phyloP scores from a whole-genome alignment of 1,284 basidiomycete species.

The Puccinia hordei region DNA sequence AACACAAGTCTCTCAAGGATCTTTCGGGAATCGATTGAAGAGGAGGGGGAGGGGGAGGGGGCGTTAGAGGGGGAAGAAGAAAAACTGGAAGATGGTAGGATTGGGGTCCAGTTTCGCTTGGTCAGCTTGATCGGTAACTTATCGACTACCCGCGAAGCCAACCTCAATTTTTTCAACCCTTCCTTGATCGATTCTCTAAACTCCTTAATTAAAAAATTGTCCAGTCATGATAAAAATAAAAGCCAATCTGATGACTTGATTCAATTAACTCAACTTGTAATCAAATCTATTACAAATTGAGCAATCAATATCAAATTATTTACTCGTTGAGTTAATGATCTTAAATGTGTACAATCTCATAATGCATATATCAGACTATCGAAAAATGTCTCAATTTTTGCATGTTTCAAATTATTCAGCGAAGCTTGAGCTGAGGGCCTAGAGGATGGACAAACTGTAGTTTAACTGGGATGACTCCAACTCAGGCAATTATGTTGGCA shows the following conservation, averaged over 20 bases:
- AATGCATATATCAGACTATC: too few relatives aligned
- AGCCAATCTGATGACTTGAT: not conserved
- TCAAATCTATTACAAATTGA: not conserved
- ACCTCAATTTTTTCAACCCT: not conserved
- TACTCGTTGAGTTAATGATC: not conserved
- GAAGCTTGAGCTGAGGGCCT: too few relatives aligned
- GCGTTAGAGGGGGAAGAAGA: not conserved
- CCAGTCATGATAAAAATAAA: not conserved
- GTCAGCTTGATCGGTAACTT: conserved; percentile 15
- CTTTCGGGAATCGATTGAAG: not conserved
- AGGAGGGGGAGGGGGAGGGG: not conserved
- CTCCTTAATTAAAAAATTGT: not conserved
- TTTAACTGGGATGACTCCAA: too few relatives aligned
- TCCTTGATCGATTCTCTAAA: not conserved
- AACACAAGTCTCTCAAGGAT: not conserved
- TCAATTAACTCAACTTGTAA: not conserved
- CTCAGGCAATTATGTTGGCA: too few relatives aligned
- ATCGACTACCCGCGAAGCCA: not conserved
- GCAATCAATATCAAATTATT: too few relatives aligned
- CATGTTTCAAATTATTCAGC: too few relatives aligned
- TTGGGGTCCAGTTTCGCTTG: conserved; percentile 2
- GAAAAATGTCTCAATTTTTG: not conserved
- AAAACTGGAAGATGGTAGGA: not conserved
- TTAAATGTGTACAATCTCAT: too few relatives aligned
- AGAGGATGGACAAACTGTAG: too few relatives aligned